A percentile compares a stretch with the other conserved stretches of the same genome.
Evolutionary conservation across 495 filamentous ascomycete genomes (phyloP).

Genomic region (Bacidia gigantensis): DNA sequence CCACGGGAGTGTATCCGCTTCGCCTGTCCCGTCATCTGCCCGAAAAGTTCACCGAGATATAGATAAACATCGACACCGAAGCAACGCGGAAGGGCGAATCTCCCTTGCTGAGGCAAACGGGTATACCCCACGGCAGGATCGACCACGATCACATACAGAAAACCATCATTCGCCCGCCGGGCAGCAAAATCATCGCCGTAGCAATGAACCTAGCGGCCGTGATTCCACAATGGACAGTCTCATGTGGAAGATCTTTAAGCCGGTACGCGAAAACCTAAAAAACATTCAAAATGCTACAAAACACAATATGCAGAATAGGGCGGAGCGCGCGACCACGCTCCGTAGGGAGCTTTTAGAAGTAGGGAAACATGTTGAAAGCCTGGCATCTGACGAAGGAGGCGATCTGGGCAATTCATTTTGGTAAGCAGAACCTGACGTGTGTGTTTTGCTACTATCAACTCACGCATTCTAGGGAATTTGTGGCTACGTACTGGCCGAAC

Average conservation of each 20-base stretch:
- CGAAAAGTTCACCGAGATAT: slow-evolving; percentile 36
- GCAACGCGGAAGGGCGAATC: slow-evolving; percentile 33
- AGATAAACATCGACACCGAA: slow-evolving; percentile 36
- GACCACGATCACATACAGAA: slow-evolving; percentile 30
- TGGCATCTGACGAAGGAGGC: slow-evolving; percentile 23
- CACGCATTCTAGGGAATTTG: slow-evolving; percentile 30
- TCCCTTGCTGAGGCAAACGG: slow-evolving; percentile 24
- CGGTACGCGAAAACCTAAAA: slow-evolving; percentile 44
- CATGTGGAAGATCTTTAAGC: slow-evolving; percentile 44
- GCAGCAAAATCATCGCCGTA: slow-evolving; percentile 20
- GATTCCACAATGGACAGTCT: slow-evolving; percentile 30
- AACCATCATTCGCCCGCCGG: slow-evolving; percentile 22
- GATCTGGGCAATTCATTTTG: slow-evolving; percentile 33
- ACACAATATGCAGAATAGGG: slow-evolving; percentile 45
- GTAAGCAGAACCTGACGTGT: slow-evolving; percentile 22
- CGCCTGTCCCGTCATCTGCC: slow-evolving; percentile 35
- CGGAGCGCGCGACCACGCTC: slow-evolving; percentile 41
- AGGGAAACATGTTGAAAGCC: slow-evolving; percentile 33
- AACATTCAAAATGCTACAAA: slow-evolving; percentile 47
- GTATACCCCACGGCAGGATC: slow-evolving; percentile 29
- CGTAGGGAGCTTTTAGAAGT: slow-evolving; percentile 34
- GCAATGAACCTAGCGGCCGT: slow-evolving; percentile 8
- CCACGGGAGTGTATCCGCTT: slow-evolving; percentile 37
- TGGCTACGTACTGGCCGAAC: slow-evolving; percentile 38
- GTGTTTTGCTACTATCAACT: slow-evolving; percentile 7